These are phyloP conservation scores for Dothideomycetidae sp. DNA, from an alignment of 2,329 filamentous ascomycete species.

Conservation along the genomic window DNA sequence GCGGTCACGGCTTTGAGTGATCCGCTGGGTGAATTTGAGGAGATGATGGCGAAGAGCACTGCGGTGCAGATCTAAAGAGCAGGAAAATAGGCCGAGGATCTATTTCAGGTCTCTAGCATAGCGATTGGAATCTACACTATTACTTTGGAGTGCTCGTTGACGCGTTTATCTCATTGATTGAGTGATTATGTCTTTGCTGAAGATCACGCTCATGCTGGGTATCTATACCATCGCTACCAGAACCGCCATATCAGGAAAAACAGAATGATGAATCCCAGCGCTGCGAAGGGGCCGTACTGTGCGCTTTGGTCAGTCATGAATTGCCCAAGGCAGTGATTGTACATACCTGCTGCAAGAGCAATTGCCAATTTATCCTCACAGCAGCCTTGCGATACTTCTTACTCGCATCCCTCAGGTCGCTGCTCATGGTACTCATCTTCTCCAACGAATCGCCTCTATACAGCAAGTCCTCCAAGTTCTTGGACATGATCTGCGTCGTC, in stretches of 20 bases:
- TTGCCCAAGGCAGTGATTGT: neutral
- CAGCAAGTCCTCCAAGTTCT: slow-evolving; percentile 96
- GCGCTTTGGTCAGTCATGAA: no score
- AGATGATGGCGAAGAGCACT: slow-evolving; percentile 49
- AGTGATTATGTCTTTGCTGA: no score
- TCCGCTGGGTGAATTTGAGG: slow-evolving; percentile 66
- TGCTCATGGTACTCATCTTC: slow-evolving; percentile 91
- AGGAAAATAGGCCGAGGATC: no score
- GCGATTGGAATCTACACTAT: no score
- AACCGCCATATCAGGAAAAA: slow-evolving; percentile 88
- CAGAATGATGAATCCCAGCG: slow-evolving; percentile 65
- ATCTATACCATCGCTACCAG: slow-evolving; percentile 44
- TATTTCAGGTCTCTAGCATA: no score
- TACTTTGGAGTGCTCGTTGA: no score
- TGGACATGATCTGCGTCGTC: slow-evolving; percentile 98
- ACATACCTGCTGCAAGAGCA: slow-evolving; percentile 71
- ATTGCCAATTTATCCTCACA: slow-evolving; percentile 94
- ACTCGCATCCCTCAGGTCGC: slow-evolving; percentile 75
- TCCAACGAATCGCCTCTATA: slow-evolving; percentile 91
- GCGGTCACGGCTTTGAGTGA: slow-evolving; percentile 79
- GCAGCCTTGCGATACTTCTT: slow-evolving; percentile 88
- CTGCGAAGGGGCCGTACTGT: slow-evolving; percentile 77
- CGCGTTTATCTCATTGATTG: no score
- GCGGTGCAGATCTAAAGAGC: slow-evolving; percentile 8
- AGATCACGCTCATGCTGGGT: no score